Base-by-base conservation (phyloP, 768 basidiomycete genomes). In the Russula lepida region DNA sequence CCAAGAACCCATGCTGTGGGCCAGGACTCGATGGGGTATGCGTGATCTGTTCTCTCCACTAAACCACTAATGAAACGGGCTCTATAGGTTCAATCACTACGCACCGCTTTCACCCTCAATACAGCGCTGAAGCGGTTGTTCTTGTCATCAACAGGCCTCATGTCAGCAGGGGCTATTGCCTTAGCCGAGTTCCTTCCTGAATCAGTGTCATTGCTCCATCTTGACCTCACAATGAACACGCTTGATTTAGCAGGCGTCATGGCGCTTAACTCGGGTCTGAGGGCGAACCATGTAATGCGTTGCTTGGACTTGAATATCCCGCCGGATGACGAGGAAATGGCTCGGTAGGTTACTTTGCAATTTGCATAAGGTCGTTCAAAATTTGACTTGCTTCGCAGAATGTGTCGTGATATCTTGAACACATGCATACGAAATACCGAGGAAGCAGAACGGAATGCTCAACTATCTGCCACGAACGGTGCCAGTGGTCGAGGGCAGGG, bases 101-200 rank as follows among this genome's bases (percentile, higher is more conserved):
- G 97, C 3, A 92, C 94, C 0, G 88, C 95, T 0, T 94, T 98
- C 73, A 94, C 93, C 0, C 80, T 95, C 58, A 97, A 98, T 70
- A 86, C 84, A 0, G 85, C 91, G 0, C 81, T 99, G 35, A 98
- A 95, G 69, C 85, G 97, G 1, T 76, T 99, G 47, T 98, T 97
- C 76, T 81, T 98, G 23, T 88, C 92, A 7, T 84, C 86, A 3
- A 97, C 95, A 0, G 76, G 78, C 4, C 81, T 98, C 69, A 82
- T 83, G 0, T 88, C 90, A 0, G 77, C 85, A 0, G 94, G 93
- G 1, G 95, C 95, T 0, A 98, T 98, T 64, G 88, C 92, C 0
- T 81, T 98, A 2, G 97, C 95, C 2, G 95, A 98, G 71, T 98
- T 97, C 76, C 82, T 98, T 0, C 94, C 95, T 0, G 95, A 98